phyloP scores from a whole-genome alignment of 1,284 basidiomycete genomes.

The Caloboletus inedulis region DNA sequence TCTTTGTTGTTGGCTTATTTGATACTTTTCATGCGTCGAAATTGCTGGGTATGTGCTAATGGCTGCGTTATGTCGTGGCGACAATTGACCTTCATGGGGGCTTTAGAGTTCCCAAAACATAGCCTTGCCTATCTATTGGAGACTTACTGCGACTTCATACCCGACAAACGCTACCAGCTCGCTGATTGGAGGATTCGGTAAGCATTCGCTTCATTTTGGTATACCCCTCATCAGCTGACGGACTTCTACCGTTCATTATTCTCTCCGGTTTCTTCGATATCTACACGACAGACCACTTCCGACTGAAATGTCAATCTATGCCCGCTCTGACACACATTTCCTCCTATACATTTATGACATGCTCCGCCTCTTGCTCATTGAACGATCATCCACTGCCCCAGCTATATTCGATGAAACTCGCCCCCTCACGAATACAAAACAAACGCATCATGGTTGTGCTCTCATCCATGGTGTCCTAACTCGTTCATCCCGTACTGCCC shows the following conservation, averaged over 20 bases:
- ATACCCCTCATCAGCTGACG: neutral
- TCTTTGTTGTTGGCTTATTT: constrained; percentile 93
- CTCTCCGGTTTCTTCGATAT: neutral
- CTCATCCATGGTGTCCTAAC: constrained; percentile 57
- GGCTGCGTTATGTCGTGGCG: neutral
- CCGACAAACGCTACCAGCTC: constrained; percentile 94
- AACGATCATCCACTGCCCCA: constrained; percentile 46
- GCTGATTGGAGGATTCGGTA: constrained; percentile 96
- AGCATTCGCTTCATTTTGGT: constrained; percentile 17
- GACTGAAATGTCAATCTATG: constrained; percentile 87
- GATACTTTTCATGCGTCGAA: constrained; percentile 96
- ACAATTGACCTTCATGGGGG: constrained; percentile 6
- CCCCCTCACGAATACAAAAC: constrained; percentile 8
- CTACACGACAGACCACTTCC: constrained; percentile 66
- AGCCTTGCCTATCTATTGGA: constrained; percentile 84
- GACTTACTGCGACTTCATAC: constrained; percentile 87
- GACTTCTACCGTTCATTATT: neutral
- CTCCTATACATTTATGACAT: constrained; percentile 91
- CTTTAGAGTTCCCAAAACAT: constrained; percentile 74
- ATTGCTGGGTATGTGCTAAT: constrained; percentile 58
- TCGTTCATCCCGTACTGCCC: constrained; percentile 71
- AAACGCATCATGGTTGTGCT: constrained; percentile 24
- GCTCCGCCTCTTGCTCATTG: constrained; percentile 83
- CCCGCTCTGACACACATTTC: constrained; percentile 94
- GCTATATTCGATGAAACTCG: constrained; percentile 28